Base-by-base conservation (phyloP, 2,329 filamentous ascomycete species). In the Penicillium sp. region DNA sequence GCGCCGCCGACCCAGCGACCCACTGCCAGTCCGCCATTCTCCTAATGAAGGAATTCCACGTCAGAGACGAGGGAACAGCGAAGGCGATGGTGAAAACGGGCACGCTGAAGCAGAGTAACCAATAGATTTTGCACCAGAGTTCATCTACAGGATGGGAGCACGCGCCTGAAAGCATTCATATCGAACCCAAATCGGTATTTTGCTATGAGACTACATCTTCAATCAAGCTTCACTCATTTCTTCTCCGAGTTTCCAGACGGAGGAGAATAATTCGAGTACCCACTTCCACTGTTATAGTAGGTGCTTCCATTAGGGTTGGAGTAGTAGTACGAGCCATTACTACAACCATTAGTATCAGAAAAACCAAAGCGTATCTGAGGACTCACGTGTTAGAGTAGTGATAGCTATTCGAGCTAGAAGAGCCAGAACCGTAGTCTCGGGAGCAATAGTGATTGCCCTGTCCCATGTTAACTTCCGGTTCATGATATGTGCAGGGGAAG, bases 301-400 rank as follows among this genome's bases (percentile, higher is more conserved):
- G 82, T 86, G 65, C 82, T 87, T 13, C 85, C 84, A 57, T 87
- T 80, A 42, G 84, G 72, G 73, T 89, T 89, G 66, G 80, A 82
- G 73, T 89, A 89, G 75, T 89, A 88, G 77, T 89, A 89, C 1
- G 84, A 87, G 34, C 85, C 85, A 61, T 88, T 65, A 21, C 80
- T 82, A 39, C 26, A n/a, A 43, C 39, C 21, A 12, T 23, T 23
- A 24, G 7, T 23, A 39, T 21, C 12, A 34, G 15, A n/a, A 2
- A 6, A 26, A 7, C n/a, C 15, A 18, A n/a, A 18, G 5, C 33
- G 36, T 16, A 10, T 13, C 42, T 36, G 45, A 28, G 21, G 7
- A 68, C 78, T 58, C 66, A 83, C 81, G 53, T 65, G 76, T 89
- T 89, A 47, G 83, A 87, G 67, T 88, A 89, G 66, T 88, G 85